These are phyloP conservation scores for Solanum bulbocastanum DNA, from an alignment of 257 asterid genomes.

Conservation along the genomic window DNA sequence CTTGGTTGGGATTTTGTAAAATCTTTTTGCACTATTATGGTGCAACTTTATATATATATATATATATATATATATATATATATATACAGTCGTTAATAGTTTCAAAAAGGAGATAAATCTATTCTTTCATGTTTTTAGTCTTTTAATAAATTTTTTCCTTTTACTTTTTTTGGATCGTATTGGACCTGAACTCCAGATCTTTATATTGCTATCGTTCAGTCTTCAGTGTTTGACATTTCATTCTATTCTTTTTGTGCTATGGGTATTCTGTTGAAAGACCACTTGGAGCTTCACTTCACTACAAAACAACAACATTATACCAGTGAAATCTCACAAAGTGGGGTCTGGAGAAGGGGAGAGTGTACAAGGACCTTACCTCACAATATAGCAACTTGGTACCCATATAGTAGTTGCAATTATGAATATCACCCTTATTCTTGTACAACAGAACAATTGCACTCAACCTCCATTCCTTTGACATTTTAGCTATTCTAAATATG, in stretches of 20 bases:
- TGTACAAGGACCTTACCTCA: background rate
- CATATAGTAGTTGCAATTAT: background rate
- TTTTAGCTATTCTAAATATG: background rate
- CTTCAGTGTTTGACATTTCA: background rate
- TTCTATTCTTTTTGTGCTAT: background rate
- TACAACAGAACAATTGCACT: background rate
- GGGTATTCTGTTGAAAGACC: background rate
- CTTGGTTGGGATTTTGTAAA: background rate
- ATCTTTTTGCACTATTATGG: background rate
- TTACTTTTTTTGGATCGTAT: background rate
- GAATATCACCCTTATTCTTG: background rate
- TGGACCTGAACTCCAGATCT: background rate
- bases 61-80: too few species aligned
- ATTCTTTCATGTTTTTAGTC: background rate
- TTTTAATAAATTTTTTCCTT: background rate
- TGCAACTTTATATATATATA: background rate
- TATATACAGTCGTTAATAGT: too few species aligned
- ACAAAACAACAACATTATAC: background rate
- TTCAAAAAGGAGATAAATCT: background rate
- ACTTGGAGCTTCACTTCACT: background rate
- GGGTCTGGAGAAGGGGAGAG: background rate
- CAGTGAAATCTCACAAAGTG: background rate
- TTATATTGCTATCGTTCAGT: background rate
- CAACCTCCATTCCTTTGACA: background rate
- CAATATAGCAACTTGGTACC: background rate